phyloP scores from a whole-genome alignment of 345 rosid species.

The Hirschfeldia incana region DNA sequence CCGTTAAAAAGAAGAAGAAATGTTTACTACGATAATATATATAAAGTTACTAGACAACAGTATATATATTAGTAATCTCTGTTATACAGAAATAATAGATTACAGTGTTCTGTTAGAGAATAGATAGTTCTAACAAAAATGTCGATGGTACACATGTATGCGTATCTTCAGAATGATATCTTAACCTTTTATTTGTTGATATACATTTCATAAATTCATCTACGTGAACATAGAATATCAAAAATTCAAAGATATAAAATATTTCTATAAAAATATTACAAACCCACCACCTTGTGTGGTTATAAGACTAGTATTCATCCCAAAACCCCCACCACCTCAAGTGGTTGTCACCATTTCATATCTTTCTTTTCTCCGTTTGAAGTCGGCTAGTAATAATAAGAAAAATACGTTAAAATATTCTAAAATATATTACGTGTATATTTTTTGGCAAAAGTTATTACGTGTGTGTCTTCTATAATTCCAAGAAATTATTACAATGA shows the following conservation, averaged over 20 bases:
- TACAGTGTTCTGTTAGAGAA: neutral
- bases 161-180: neutral
- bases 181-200: neutral
- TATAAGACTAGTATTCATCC: neutral
- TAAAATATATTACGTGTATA: neutral
- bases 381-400: slow-evolving; percentile 12
- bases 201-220: neutral
- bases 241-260: neutral
- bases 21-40: neutral
- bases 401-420: neutral
- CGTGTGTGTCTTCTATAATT: neutral
- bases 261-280: neutral
- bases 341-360: slow-evolving; percentile 14
- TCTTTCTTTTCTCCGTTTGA: slow-evolving; percentile 7
- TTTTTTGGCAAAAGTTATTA: neutral
- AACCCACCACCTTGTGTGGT: neutral
- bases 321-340: slow-evolving; percentile 1
- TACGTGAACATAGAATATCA: neutral
- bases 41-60: neutral
- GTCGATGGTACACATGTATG: neutral
- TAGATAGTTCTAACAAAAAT: neutral
- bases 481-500: slow-evolving; percentile 2
- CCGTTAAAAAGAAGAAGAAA: neutral
- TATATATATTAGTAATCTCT: neutral
- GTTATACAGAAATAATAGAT: no score